These are phyloP conservation scores for Malassezia caprae DNA, from an alignment of 1,284 basidiomycete genomes.

Conservation along the genomic window DNA sequence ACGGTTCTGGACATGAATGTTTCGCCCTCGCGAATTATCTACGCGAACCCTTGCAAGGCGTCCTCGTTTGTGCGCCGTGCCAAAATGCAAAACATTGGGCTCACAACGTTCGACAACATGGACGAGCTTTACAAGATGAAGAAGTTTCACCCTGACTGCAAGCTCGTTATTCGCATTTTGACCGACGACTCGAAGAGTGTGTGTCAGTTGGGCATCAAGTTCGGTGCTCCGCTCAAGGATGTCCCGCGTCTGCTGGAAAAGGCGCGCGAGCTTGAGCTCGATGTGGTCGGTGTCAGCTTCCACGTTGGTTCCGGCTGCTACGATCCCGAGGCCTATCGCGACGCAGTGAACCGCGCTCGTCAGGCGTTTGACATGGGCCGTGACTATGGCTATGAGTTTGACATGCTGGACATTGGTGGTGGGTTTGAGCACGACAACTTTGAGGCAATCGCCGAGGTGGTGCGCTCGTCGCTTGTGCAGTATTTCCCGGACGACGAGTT, in stretches of 20 bases:
- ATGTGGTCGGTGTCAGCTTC: slow-evolving; percentile 92
- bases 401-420: slow-evolving; percentile 81
- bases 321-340: slow-evolving; percentile 77
- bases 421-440: slow-evolving; percentile 88
- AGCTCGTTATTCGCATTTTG: slow-evolving; percentile 84
- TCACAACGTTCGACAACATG: slow-evolving; percentile 96
- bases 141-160: slow-evolving; percentile 67
- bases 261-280: slow-evolving; percentile 67
- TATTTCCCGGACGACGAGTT: slow-evolving; percentile 66
- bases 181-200: slow-evolving; percentile 92
- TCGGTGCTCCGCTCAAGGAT: slow-evolving; percentile 76
- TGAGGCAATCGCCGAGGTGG: slow-evolving; percentile 65
- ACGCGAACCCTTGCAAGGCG: slow-evolving; percentile 98
- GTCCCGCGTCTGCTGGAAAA: slow-evolving; percentile 71
- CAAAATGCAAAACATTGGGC: slow-evolving; percentile 65
- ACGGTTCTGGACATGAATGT: slow-evolving; percentile 64
- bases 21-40: slow-evolving; percentile 65
- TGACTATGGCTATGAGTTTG: slow-evolving; percentile 71
- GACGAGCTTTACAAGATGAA: slow-evolving; percentile 96
- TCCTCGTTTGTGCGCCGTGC: slow-evolving; percentile 82
- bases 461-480: slow-evolving; percentile 63
- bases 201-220: slow-evolving; percentile 89
- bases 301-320: slow-evolving; percentile 96
- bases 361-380: slow-evolving; percentile 78
- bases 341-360: slow-evolving; percentile 75